Conservation (phyloP, 2,329 filamentous ascomycete species). For the Fusarium chuoi region DNA sequence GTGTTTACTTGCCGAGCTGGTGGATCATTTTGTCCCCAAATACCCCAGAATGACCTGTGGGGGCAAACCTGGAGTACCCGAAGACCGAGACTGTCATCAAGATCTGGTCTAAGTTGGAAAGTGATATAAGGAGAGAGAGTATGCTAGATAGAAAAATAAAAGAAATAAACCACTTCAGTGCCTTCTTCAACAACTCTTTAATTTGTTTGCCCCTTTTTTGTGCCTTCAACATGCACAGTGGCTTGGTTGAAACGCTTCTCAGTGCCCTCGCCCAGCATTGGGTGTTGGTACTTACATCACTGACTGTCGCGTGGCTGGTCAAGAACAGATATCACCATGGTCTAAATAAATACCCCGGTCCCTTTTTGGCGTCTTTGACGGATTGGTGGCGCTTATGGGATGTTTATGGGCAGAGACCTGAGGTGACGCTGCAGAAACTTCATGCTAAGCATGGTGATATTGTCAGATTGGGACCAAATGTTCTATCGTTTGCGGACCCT, state of each 20-base stretch:
- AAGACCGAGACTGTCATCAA: conserved; percentile 18
- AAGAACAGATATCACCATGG: conserved; percentile 59
- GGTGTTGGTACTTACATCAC: conserved; percentile 18
- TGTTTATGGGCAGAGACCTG: conserved; percentile 71
- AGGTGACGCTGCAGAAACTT: conserved; percentile 72
- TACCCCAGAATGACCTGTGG: conserved; percentile 29
- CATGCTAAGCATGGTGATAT: conserved; percentile 79
- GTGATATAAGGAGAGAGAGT: conserved; percentile 27
- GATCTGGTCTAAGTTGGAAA: conserved; percentile 19
- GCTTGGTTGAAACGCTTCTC: conserved; percentile 35
- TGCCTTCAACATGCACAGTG: conserved; percentile 39
- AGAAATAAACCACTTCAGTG: neutral
- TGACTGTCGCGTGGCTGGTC: conserved; percentile 20
- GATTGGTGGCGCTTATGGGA: conserved; percentile 81
- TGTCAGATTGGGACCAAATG: conserved; percentile 79
- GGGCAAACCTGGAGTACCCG: conserved; percentile 21
- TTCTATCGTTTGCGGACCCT: conserved; percentile 78
- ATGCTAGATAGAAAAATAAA: neutral
- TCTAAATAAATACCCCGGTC: conserved; percentile 78
- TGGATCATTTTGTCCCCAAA: conserved; percentile 18
- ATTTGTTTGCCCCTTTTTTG: neutral
- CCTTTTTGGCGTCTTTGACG: conserved; percentile 68
- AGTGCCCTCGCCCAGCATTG: conserved; percentile 33
- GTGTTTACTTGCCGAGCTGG: conserved; percentile 31
- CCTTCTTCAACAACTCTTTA: conserved; percentile 1